Conservation (phyloP, 78 protist species). For the Dictyostelium discoideum region dicty_2.7 NC_007088.5:6857001-6857500, state of each 20-base stretch:
- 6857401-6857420: slow-evolving; percentile 94
- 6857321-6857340: slow-evolving; percentile 96
- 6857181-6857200: slow-evolving; percentile 99
- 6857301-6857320: slow-evolving; percentile 94
- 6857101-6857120: slow-evolving; percentile 98
- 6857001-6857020: slow-evolving; percentile 99
- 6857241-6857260: slow-evolving; percentile 94
- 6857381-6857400: slow-evolving; percentile 98
- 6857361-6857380: slow-evolving; percentile 98
- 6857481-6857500: no score
- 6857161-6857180: slow-evolving; percentile 98
- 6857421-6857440: no score
- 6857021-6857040: slow-evolving; percentile 96
- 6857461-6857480: no score
- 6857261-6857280: slow-evolving; percentile 93
- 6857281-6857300: slow-evolving; percentile 96
- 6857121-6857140: slow-evolving; percentile 98
- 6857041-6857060: slow-evolving; percentile 97
- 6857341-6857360: slow-evolving; percentile 96
- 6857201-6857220: slow-evolving; percentile 97
- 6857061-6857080: slow-evolving; percentile 98
- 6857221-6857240: slow-evolving; percentile 97
- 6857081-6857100: slow-evolving; percentile 99
- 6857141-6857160: slow-evolving; percentile 95
- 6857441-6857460: no score